Conservation (phyloP, 306 rosid genomes). For the Argentina anserina region DNA sequence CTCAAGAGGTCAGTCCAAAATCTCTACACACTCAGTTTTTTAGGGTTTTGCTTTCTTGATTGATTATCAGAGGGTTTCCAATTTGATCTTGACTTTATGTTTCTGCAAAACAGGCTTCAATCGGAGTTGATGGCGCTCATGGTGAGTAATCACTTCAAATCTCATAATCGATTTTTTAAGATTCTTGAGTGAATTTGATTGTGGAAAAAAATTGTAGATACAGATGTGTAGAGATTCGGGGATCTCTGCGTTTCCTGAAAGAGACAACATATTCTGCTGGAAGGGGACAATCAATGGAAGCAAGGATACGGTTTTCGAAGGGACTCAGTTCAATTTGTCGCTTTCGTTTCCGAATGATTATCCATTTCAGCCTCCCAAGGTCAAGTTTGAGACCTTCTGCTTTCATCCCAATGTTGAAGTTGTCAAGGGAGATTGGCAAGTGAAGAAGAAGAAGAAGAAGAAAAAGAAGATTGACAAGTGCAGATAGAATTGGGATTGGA, state of each 20-base stretch:
- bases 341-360: constrained; percentile 84
- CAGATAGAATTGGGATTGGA: too few species aligned
- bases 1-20: constrained; percentile 54
- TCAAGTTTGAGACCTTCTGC: constrained; percentile 80
- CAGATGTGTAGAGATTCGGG: constrained; percentile 94
- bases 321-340: constrained; percentile 75
- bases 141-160: constrained; percentile 39
- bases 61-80: constrained; percentile 14
- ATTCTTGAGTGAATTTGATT: neutral
- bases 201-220: constrained; percentile 13
- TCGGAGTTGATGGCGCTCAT: constrained; percentile 95
- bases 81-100: constrained; percentile 25
- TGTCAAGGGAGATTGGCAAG: too few species aligned
- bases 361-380: constrained; percentile 92
- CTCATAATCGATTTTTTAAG: neutral
- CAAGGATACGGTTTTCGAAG: constrained; percentile 87
- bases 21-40: neutral
- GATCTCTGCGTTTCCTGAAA: constrained; percentile 94
- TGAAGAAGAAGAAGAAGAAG: too few species aligned
- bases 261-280: constrained; percentile 92
- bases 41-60: neutral
- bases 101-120: constrained; percentile 65
- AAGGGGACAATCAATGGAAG: constrained; percentile 94
- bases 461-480: too few species aligned
- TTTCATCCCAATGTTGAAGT: constrained; percentile 92